Percentiles rank a stretch among this genome's conserved stretches.
phyloP scores from a whole-genome alignment of 2,329 filamentous ascomycete genomes.

The Xylaria sp. region DNA sequence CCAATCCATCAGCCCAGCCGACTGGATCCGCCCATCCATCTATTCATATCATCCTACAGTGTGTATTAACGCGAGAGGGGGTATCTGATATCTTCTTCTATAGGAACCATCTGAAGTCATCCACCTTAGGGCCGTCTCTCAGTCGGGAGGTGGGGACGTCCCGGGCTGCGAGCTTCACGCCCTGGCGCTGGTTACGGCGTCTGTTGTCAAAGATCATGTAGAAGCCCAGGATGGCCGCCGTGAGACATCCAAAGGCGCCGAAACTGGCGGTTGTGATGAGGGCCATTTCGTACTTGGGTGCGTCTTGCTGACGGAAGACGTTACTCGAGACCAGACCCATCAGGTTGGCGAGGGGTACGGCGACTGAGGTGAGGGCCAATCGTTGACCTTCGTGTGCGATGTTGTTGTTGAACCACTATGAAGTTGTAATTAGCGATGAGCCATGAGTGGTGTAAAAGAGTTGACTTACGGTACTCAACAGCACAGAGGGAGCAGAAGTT shows the following conservation, averaged over 20 bases:
- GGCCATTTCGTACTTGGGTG: constrained; percentile 62
- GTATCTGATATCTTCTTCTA: constrained; percentile 20
- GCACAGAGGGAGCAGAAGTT: constrained; percentile 66
- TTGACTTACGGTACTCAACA: constrained; percentile 41
- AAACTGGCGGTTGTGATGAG: constrained; percentile 60
- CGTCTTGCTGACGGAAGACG: constrained; percentile 59
- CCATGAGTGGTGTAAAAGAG: background rate
- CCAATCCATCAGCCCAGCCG: no score
- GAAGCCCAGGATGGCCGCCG: constrained; percentile 51
- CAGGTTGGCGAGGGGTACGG: constrained; percentile 68
- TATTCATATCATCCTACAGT: background rate
- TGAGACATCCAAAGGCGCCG: constrained; percentile 52
- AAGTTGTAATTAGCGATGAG: background rate
- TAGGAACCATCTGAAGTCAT: constrained; percentile 55
- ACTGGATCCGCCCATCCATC: no score
- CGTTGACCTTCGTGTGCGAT: constrained; percentile 70
- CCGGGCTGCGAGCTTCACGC: constrained; percentile 47
- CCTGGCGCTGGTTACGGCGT: constrained; percentile 52
- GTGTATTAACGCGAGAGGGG: background rate
- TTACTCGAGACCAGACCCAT: constrained; percentile 69
- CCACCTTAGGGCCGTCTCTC: constrained; percentile 47
- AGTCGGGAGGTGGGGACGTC: constrained; percentile 54
- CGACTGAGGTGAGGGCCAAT: constrained; percentile 63
- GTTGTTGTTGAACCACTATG: constrained; percentile 73
- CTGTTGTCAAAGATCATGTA: constrained; percentile 64